Evolutionary conservation across 2,329 filamentous ascomycete genomes (phyloP).

Genomic region (Scedosporium apiospermum): DNA sequence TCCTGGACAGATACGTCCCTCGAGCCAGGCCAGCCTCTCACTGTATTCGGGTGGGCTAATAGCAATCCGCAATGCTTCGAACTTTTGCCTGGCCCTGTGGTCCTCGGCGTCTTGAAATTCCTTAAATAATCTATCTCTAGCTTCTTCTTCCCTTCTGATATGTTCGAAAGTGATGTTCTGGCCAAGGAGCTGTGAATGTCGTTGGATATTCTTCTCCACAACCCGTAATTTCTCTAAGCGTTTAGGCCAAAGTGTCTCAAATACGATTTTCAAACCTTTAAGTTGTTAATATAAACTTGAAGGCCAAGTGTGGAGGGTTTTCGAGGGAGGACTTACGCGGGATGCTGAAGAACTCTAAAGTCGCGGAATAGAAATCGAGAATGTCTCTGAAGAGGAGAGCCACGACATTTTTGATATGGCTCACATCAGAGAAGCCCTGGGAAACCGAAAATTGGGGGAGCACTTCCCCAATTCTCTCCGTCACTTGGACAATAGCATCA

Average conservation of each 20-base stretch:
- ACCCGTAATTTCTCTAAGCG: background rate
- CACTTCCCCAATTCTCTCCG: background rate
- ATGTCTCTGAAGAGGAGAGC: background rate
- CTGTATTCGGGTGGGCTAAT: background rate
- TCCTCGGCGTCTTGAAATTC: background rate
- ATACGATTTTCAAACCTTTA: background rate
- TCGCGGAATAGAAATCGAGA: conserved; percentile 1
- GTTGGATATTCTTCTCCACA: background rate
- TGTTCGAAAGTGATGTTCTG: background rate
- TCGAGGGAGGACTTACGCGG: background rate
- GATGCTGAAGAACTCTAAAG: background rate
- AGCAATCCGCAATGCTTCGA: background rate
- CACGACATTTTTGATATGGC: background rate
- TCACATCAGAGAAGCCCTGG: background rate
- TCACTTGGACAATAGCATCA: background rate
- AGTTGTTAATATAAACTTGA: background rate
- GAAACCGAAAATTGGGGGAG: background rate
- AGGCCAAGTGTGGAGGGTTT: background rate
- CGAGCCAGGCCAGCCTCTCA: background rate
- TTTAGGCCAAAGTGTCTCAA: background rate
- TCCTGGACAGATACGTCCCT: background rate
- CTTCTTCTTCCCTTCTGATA: background rate
- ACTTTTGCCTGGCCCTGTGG: background rate
- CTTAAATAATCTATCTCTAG: background rate
- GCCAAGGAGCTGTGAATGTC: background rate